These are phyloP conservation scores for Agrocybe praecox DNA, from an alignment of 768 basidiomycete genomes.

Conservation along the genomic window DNA sequence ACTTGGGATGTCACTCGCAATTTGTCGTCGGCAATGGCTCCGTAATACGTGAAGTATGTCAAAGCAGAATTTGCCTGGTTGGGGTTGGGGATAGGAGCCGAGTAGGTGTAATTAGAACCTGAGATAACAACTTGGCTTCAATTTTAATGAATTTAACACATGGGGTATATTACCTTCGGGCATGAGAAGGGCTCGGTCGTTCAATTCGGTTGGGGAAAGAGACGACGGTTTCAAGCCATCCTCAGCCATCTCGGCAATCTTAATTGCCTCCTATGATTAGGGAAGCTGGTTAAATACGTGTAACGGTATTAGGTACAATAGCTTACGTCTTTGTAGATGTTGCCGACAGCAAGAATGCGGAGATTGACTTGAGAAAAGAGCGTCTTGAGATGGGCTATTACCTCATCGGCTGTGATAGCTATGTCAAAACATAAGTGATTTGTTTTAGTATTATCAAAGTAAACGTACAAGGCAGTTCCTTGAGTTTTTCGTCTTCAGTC, in stretches of 20 bases:
- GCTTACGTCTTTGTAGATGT: conserved; percentile 80
- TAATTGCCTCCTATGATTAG: conserved; percentile 71
- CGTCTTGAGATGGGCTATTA: conserved; percentile 60
- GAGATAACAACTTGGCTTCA: not conserved
- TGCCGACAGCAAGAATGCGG: conserved; percentile 79
- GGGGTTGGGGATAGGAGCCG: conserved; percentile 71
- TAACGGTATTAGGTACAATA: not conserved
- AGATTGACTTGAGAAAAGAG: conserved; percentile 69
- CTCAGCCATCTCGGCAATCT: conserved; percentile 74
- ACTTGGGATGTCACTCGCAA: conserved; percentile 71
- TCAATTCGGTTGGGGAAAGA: conserved; percentile 56
- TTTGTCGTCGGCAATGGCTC: conserved; percentile 62
- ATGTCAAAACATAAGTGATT: not conserved
- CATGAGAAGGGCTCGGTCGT: conserved; percentile 62
- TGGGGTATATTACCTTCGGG: conserved; percentile 54
- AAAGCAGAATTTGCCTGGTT: conserved; percentile 87
- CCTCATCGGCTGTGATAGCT: conserved; percentile 76
- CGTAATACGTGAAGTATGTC: conserved; percentile 85
- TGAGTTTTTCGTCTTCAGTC: conserved; percentile 76
- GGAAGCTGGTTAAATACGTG: conserved; percentile 5
- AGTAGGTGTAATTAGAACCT: conserved; percentile 76
- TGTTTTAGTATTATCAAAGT: not conserved
- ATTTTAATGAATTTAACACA: not conserved
- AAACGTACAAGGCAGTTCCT: conserved; percentile 70
- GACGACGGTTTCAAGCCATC: conserved; percentile 57